A percentile compares a stretch with the other conserved stretches of the same genome.
phyloP scores from a whole-genome alignment of 306 rosid genomes.

The Cicer bijugum region DNA sequence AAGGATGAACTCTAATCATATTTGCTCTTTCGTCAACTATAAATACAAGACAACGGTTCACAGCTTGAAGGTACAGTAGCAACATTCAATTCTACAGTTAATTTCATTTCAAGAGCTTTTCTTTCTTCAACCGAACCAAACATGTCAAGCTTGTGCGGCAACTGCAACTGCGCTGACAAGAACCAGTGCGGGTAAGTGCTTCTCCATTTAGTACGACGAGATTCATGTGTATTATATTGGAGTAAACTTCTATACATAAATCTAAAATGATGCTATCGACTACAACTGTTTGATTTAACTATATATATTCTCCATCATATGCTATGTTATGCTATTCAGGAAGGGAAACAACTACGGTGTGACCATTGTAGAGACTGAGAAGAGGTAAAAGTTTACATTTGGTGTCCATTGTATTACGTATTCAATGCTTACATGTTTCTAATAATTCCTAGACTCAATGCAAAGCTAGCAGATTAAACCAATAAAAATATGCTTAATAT shows the following conservation, averaged over 20 bases:
- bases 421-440: constrained; percentile 9
- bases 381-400: constrained; percentile 53
- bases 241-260: background rate
- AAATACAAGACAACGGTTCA: constrained; percentile 50
- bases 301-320: background rate
- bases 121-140: constrained; percentile 41
- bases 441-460: background rate
- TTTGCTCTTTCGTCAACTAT: constrained; percentile 52
- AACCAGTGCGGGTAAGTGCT: constrained; percentile 64
- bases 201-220: background rate
- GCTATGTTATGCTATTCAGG: constrained; percentile 53
- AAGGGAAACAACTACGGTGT: constrained; percentile 71
- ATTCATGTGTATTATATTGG: background rate
- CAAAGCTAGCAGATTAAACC: constrained; percentile 6
- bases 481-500: background rate
- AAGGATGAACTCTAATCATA: background rate
- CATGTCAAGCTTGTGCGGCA: constrained; percentile 64
- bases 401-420: background rate
- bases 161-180: constrained; percentile 74
- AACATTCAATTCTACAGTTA: constrained; percentile 36
- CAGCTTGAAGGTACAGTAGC: constrained; percentile 46
- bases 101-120: constrained; percentile 27
- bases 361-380: constrained; percentile 63
- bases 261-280: too few species aligned
- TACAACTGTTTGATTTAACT: background rate